phyloP scores from a whole-genome alignment of 1,139 yeast genomes.

The Hansenula sp. region DNA sequence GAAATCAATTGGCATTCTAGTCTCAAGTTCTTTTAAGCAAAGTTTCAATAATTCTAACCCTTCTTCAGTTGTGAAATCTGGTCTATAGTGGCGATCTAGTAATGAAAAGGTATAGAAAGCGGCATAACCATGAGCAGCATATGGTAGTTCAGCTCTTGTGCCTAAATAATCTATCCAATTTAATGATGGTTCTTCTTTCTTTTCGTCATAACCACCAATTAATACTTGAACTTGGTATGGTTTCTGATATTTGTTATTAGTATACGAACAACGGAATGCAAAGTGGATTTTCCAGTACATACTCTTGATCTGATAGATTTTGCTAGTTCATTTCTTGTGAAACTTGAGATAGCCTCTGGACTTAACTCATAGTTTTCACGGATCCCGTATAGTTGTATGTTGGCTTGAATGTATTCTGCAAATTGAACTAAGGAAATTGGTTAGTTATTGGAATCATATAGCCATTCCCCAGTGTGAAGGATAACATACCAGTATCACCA shows the following conservation, averaged over 20 bases:
- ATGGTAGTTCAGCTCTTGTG: slow-evolving; percentile 85
- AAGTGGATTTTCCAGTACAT: slow-evolving; percentile 15
- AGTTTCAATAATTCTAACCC: slow-evolving; percentile 71
- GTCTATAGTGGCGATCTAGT: slow-evolving; percentile 85
- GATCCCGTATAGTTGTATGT: slow-evolving; percentile 82
- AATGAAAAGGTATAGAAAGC: slow-evolving; percentile 89
- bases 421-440: slow-evolving; percentile 55
- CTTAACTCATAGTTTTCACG: slow-evolving; percentile 80
- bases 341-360: slow-evolving; percentile 83
- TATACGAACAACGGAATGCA: not conserved
- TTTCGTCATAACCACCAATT: slow-evolving; percentile 79
- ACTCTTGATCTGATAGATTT: slow-evolving; percentile 76
- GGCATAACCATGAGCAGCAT: slow-evolving; percentile 97
- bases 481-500: slow-evolving; percentile 72
- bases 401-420: slow-evolving; percentile 92
- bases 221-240: slow-evolving; percentile 93
- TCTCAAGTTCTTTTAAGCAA: slow-evolving; percentile 76
- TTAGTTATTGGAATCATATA: slow-evolving; percentile 4
- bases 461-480: too few species aligned
- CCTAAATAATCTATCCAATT: slow-evolving; percentile 95
- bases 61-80: slow-evolving; percentile 72
- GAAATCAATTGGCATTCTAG: slow-evolving; percentile 93
- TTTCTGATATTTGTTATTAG: slow-evolving; percentile 38
- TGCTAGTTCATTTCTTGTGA: slow-evolving; percentile 85
- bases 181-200: slow-evolving; percentile 59